Base-by-base conservation (phyloP, 768 basidiomycete genomes). In the Trametes maxima region DNA sequence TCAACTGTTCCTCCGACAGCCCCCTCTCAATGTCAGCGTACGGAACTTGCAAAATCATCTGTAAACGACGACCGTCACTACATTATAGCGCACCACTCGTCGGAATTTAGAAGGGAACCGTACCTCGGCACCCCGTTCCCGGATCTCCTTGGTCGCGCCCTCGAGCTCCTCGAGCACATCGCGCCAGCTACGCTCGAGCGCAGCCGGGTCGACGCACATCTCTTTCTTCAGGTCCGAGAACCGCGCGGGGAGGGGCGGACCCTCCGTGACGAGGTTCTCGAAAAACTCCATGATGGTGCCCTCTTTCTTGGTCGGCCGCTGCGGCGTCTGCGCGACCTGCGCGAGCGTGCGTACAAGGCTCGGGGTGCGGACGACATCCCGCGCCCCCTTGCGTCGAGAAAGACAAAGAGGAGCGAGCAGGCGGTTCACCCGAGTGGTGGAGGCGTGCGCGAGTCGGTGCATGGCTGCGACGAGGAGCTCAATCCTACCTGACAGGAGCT, bases 151-250 rank as follows among this genome's bases (percentile, higher is more conserved):
- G 0, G 82, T 78, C 2, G 75, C 78, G 5, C 53, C 62, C 60
- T 81, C 76, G 11, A 89, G 75, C 49, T 81, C 84, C 0, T 63
- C 62, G 7, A 89, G 68, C 0, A 90, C 79, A 36, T 82, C 76
- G 44, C 74, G 76, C 87, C 88, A 90, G 46, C 79, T 79, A 62
- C 80, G 71, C 7, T 74, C 62, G 11, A 89, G 70, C 2, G 60
- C 65, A 11, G 85, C 82, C 8, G 53, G 50, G 48, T 67, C 66
- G 10, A 63, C 72, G 73, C 81, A 82, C 0, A 90, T 60, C 25
- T 73, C 69, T 60, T 78, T 79, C 75, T 93, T 92, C 24, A 92
- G 71, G 6, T 80, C 78, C 0, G 78, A 65, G 61, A 90, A 91
- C 0, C 88, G 80, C 8, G 75, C 67, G 0, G 87, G 87, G 5